Conservation (phyloP, 2,329 filamentous ascomycete species). For the Fusarium duplospermum region DNA sequence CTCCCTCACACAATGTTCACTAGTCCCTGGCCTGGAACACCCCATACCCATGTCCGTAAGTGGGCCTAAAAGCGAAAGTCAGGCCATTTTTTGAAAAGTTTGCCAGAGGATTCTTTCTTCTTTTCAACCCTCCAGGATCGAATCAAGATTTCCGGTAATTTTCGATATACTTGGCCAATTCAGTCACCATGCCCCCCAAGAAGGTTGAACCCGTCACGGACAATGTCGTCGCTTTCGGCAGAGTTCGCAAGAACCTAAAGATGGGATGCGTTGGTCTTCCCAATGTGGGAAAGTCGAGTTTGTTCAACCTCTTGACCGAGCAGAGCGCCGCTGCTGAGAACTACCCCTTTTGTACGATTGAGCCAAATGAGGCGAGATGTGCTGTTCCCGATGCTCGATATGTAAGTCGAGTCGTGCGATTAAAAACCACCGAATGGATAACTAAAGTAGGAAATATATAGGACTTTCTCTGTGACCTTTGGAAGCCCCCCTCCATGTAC, state of each 20-base stretch:
- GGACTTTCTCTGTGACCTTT: constrained; percentile 59
- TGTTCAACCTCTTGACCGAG: constrained; percentile 60
- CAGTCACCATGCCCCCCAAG: constrained; percentile 54
- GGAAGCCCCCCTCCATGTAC: constrained; percentile 60
- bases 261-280: constrained; percentile 60
- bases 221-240: constrained; percentile 59
- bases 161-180: constrained; percentile 1
- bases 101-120: constrained; percentile 26
- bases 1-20: background rate
- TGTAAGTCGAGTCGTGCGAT: constrained; percentile 46
- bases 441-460: constrained; percentile 33
- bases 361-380: constrained; percentile 60
- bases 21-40: background rate
- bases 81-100: constrained; percentile 45
- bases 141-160: constrained; percentile 3
- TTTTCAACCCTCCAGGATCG: constrained; percentile 14
- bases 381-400: constrained; percentile 58
- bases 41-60: constrained; percentile 39
- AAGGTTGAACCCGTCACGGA: constrained; percentile 53
- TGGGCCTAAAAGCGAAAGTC: constrained; percentile 34
- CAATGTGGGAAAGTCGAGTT: constrained; percentile 58
- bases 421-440: background rate
- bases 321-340: constrained; percentile 59
- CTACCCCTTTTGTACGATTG: constrained; percentile 60
- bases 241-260: constrained; percentile 58